Conservation (phyloP, 305 asterid genomes). For the Rubia tinctorum region DNA sequence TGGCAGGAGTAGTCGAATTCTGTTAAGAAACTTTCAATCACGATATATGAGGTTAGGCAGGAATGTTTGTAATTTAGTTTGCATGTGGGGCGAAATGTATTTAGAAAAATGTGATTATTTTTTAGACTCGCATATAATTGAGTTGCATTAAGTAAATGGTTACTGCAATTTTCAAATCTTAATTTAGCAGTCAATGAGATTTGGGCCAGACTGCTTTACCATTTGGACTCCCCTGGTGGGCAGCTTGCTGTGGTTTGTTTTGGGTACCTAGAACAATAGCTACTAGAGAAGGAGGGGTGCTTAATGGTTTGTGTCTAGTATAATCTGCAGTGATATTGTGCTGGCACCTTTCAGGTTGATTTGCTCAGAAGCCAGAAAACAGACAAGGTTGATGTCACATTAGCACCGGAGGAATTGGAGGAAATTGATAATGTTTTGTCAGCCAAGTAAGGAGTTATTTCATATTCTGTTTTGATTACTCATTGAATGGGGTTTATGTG, state of each 20-base stretch:
- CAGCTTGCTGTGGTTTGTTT: no score
- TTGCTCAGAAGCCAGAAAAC: constrained; percentile 91
- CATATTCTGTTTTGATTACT: background rate
- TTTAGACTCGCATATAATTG: background rate
- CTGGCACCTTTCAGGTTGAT: constrained; percentile 60
- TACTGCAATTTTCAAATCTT: background rate
- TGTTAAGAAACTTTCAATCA: background rate
- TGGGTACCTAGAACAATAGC: no score
- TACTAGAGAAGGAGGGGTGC: background rate
- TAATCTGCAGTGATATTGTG: background rate
- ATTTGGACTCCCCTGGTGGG: no score
- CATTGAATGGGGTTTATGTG: constrained; percentile 1
- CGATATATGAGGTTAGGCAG: background rate
- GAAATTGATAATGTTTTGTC: constrained; percentile 90
- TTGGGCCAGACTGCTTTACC: no score
- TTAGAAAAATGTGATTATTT: background rate
- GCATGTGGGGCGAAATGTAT: background rate
- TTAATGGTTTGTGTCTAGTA: background rate
- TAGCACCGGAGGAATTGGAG: constrained; percentile 94
- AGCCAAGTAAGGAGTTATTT: constrained; percentile 57
- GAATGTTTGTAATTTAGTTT: background rate
- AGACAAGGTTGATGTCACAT: constrained; percentile 83
- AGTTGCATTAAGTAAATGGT: background rate
- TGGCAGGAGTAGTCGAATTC: background rate
- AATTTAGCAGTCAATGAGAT: no score